Evolutionary conservation across 2,329 filamentous ascomycete species (phyloP).

Genomic region (Chalaropsis ovoidea): DNA sequence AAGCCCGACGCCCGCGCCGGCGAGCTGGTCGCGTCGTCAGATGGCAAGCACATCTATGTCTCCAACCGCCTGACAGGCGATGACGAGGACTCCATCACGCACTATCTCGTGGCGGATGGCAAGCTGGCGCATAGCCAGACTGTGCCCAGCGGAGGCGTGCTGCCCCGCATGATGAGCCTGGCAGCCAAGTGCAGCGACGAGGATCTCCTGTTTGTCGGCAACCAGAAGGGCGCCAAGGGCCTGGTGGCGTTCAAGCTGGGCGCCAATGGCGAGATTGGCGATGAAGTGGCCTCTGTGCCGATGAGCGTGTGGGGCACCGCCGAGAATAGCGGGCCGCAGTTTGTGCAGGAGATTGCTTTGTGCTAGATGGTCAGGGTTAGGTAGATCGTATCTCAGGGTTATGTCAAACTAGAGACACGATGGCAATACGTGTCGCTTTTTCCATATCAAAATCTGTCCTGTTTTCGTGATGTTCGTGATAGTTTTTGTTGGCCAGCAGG

Average conservation of each 20-base stretch:
- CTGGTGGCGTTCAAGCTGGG: slow-evolving; percentile 35
- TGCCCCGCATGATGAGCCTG: slow-evolving; percentile 39
- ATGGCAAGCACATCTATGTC: slow-evolving; percentile 40
- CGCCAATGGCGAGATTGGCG: slow-evolving; percentile 30
- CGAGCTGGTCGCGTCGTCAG: slow-evolving; percentile 37
- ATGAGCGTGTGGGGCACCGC: slow-evolving; percentile 18
- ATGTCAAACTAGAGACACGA: neutral
- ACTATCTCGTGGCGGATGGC: slow-evolving; percentile 34
- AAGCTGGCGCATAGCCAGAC: slow-evolving; percentile 33
- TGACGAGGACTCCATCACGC: slow-evolving; percentile 39
- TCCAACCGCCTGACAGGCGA: slow-evolving; percentile 43
- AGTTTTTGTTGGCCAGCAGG: neutral
- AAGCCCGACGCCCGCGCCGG: slow-evolving; percentile 36
- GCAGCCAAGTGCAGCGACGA: slow-evolving; percentile 31
- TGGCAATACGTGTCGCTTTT: neutral
- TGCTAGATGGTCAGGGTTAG: neutral
- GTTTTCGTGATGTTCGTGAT: neutral
- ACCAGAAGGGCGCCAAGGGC: slow-evolving; percentile 37
- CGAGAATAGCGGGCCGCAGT: slow-evolving; percentile 19
- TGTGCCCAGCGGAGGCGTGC: slow-evolving; percentile 32
- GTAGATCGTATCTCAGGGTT: neutral
- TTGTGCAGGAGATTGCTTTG: slow-evolving; percentile 21
- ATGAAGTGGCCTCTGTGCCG: slow-evolving; percentile 18
- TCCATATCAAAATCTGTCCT: neutral
- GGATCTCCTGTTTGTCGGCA: slow-evolving; percentile 38